phyloP scores from a whole-genome alignment of 257 asterid genomes.

The Phtheirospermum japonicum region DNA sequence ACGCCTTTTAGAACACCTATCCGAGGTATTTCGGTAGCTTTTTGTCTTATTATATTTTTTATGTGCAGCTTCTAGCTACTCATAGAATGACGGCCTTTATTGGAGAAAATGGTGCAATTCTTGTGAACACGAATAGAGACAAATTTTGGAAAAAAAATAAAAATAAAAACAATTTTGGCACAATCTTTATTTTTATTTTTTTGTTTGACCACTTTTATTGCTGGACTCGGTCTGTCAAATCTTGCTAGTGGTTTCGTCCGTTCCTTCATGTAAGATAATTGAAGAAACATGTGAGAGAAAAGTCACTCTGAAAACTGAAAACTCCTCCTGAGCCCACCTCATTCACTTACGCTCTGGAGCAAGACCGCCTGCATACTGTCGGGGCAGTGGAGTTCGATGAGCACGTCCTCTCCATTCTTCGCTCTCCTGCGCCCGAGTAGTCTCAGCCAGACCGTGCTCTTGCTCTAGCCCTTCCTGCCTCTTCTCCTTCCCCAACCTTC shows the following conservation, averaged over 20 bases:
- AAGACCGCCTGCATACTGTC: too few relatives aligned
- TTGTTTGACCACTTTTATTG: slow-evolving; percentile 54
- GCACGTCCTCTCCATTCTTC: too few relatives aligned
- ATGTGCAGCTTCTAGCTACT: slow-evolving; percentile 14
- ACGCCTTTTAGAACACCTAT: slow-evolving; percentile 71
- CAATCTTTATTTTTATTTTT: too few relatives aligned
- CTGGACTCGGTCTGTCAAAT: slow-evolving; percentile 96
- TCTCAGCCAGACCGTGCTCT: too few relatives aligned
- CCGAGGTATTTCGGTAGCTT: slow-evolving; percentile 61
- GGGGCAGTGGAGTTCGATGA: too few relatives aligned
- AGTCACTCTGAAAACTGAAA: too few relatives aligned
- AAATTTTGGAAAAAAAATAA: slow-evolving; percentile 9
- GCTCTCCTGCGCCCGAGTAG: too few relatives aligned
- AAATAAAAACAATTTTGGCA: neutral
- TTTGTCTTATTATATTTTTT: slow-evolving; percentile 14
- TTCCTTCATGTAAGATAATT: slow-evolving; percentile 85
- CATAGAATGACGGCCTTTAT: slow-evolving; percentile 7
- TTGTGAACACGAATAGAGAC: slow-evolving; percentile 47
- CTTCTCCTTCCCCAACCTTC: too few relatives aligned
- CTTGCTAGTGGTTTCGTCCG: slow-evolving; percentile 79
- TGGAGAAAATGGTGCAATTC: slow-evolving; percentile 56
- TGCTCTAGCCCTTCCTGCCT: too few relatives aligned
- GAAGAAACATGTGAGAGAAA: slow-evolving; percentile 91
- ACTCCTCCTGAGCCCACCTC: too few relatives aligned
- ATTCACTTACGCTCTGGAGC: too few relatives aligned